Conservation (phyloP, 73 alveolate species). For the Urostyla sp. region DNA sequence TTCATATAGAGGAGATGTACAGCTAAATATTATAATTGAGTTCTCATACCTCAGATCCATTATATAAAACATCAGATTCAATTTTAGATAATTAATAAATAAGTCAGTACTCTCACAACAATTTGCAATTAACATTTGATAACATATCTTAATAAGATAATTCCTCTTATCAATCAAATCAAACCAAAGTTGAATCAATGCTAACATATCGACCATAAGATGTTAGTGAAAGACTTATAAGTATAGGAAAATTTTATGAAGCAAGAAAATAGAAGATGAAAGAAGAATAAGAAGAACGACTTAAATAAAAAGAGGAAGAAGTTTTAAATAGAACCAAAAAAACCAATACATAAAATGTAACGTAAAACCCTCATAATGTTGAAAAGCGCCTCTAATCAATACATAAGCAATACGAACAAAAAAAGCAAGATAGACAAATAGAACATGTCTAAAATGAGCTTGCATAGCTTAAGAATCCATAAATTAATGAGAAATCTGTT, state of each 20-base stretch:
- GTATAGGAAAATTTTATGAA: conserved; percentile 20
- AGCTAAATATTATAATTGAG: conserved; percentile 17
- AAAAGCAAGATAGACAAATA: conserved; percentile 5
- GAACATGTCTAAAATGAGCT: neutral
- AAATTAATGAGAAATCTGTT: neutral
- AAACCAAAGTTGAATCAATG: too few relatives aligned
- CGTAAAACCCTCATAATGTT: neutral
- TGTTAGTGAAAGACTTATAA: conserved; percentile 27
- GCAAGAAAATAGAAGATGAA: conserved; percentile 12
- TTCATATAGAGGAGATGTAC: conserved; percentile 17
- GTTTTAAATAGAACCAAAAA: neutral
- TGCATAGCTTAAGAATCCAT: neutral
- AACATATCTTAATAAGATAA: too few relatives aligned
- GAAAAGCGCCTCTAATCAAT: conserved; percentile 6
- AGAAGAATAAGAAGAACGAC: neutral
- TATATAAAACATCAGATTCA: too few relatives aligned
- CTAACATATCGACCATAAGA: too few relatives aligned
- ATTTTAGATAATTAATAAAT: too few relatives aligned
- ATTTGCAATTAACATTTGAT: too few relatives aligned
- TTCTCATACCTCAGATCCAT: too few relatives aligned
- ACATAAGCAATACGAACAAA: conserved; percentile 18
- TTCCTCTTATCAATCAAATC: too few relatives aligned
- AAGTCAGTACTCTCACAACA: too few relatives aligned
- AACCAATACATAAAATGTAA: neutral
- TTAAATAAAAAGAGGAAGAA: neutral